Evolutionary conservation across 2,329 filamentous ascomycete genomes (phyloP).

Genomic region (Botrytis byssoidea): DNA sequence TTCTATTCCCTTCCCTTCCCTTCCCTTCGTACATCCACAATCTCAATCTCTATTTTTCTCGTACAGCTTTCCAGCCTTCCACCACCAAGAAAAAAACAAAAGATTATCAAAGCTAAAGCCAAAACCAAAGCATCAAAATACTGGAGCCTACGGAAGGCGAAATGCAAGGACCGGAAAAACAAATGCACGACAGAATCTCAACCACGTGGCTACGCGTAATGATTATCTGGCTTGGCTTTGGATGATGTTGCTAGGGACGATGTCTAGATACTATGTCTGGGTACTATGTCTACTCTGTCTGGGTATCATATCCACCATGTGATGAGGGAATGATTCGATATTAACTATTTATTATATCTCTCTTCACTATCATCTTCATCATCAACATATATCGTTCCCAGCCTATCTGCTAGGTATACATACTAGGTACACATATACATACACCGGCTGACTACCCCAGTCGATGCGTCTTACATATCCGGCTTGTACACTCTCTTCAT

Average conservation of each 20-base stretch:
- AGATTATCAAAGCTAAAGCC: too few relatives aligned
- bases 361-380: background rate
- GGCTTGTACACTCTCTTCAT: too few relatives aligned
- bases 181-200: background rate
- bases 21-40: background rate
- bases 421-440: too few relatives aligned
- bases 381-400: background rate
- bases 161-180: background rate
- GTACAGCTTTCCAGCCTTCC: background rate
- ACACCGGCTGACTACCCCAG: too few relatives aligned
- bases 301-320: background rate
- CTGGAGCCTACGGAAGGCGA: slow-evolving; percentile 2
- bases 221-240: background rate
- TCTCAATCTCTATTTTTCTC: too few relatives aligned
- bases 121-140: background rate
- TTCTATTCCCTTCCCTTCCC: too few relatives aligned
- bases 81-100: background rate
- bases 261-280: too few relatives aligned
- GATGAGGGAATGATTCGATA: background rate
- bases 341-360: background rate
- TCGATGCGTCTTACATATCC: too few relatives aligned
- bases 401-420: too few relatives aligned
- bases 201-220: background rate
- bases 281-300: too few relatives aligned
- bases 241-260: too few relatives aligned